Evolutionary conservation across 2,329 filamentous ascomycete species (phyloP).

Genomic region (Paraconiothyrium sp.): DNA sequence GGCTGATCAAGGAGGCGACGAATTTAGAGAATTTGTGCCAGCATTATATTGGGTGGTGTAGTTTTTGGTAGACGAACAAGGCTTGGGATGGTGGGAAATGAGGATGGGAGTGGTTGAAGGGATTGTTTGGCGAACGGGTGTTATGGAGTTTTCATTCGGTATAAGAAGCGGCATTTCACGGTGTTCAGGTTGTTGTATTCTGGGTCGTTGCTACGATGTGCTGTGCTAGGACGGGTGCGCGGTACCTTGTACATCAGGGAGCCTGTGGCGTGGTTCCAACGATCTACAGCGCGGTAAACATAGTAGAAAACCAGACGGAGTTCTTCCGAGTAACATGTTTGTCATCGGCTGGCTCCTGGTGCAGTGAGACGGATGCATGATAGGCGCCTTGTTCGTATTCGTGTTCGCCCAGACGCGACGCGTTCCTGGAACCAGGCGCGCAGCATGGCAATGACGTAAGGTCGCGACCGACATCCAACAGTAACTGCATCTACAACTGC

Average conservation of each 20-base stretch:
- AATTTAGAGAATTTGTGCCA: slow-evolving; percentile 98
- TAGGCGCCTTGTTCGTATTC: too few relatives aligned
- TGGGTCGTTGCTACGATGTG: background rate
- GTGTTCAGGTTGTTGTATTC: background rate
- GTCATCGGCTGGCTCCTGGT: too few relatives aligned
- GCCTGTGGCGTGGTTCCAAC: too few relatives aligned
- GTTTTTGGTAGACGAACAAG: slow-evolving; percentile 81
- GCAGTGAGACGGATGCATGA: too few relatives aligned
- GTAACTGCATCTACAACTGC: background rate
- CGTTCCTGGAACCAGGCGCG: slow-evolving; percentile 1
- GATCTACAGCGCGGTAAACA: too few relatives aligned
- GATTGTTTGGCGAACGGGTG: too few relatives aligned
- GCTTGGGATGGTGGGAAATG: background rate
- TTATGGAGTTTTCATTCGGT: background rate
- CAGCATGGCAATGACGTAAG: background rate
- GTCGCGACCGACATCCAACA: background rate
- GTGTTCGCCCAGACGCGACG: background rate
- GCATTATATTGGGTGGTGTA: slow-evolving; percentile 99
- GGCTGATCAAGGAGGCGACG: slow-evolving; percentile 92
- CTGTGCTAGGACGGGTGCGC: too few relatives aligned
- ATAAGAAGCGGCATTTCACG: slow-evolving; percentile 3
- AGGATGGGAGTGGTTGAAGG: background rate
- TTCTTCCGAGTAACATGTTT: too few relatives aligned
- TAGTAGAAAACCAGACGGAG: too few relatives aligned
- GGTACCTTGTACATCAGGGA: too few relatives aligned